Evolutionary conservation across 345 rosid genomes (phyloP).

Genomic region (Melastoma malabathricum): DNA sequence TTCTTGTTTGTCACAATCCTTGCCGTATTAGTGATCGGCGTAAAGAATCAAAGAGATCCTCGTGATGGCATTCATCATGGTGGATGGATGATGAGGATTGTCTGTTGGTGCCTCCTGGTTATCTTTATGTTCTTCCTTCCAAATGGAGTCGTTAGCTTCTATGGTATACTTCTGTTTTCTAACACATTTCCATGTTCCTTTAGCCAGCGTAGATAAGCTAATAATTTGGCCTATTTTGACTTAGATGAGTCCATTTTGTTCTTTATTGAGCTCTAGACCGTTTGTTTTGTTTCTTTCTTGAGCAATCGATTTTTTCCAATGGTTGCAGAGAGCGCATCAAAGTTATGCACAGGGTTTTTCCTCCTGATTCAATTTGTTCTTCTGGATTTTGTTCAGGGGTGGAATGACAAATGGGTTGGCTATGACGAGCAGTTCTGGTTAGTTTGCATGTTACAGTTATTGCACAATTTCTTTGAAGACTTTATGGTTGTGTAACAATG

Average conservation of each 20-base stretch:
- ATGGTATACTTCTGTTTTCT: slow-evolving; percentile 31
- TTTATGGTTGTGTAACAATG: not conserved
- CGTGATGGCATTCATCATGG: slow-evolving; percentile 95
- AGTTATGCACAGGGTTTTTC: slow-evolving; percentile 91
- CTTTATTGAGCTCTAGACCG: not conserved
- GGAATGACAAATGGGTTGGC: slow-evolving; percentile 99
- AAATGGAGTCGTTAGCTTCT: slow-evolving; percentile 75
- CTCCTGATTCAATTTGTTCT: slow-evolving; percentile 98
- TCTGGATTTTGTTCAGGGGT: slow-evolving; percentile 94
- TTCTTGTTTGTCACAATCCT: slow-evolving; percentile 75
- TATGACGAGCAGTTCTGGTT: slow-evolving; percentile 96
- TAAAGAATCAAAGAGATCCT: slow-evolving; percentile 86
- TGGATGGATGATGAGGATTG: slow-evolving; percentile 96
- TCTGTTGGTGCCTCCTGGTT: slow-evolving; percentile 77
- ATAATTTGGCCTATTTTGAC: not conserved
- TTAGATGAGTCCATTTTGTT: not conserved
- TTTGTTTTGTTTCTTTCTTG: not conserved
- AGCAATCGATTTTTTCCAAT: slow-evolving; percentile 1
- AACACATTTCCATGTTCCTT: not conserved
- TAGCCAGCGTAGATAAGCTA: not conserved
- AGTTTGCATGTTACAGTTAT: slow-evolving; percentile 14
- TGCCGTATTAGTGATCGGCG: slow-evolving; percentile 75
- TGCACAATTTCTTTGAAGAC: not conserved
- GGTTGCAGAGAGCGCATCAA: slow-evolving; percentile 64
- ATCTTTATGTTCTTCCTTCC: slow-evolving; percentile 94